A percentile compares a stretch with the other conserved stretches of the same genome.
These are phyloP conservation scores for Chrysoporthe cubensis DNA, from an alignment of 2,329 filamentous ascomycete species.

Conservation along the genomic window DNA sequence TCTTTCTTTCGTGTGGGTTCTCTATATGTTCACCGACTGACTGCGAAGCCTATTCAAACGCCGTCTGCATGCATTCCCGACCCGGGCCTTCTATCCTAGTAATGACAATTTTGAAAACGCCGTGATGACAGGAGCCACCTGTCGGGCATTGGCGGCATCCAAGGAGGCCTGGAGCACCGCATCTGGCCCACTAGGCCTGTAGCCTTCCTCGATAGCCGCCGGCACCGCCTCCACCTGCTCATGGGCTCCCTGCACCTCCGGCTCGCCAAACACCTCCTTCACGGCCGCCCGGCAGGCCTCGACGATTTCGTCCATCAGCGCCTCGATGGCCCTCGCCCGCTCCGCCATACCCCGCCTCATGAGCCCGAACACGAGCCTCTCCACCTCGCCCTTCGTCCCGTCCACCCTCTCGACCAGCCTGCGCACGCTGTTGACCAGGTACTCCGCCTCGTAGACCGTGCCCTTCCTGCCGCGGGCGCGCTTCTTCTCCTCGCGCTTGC, in stretches of 20 bases:
- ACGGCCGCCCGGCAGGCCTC: constrained; percentile 69
- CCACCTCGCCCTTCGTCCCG: constrained; percentile 70
- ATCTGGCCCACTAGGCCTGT: constrained; percentile 51
- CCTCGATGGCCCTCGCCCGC: constrained; percentile 77
- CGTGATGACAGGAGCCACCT: constrained; percentile 54
- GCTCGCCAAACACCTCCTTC: constrained; percentile 66
- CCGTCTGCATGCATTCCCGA: neutral
- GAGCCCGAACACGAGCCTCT: constrained; percentile 75
- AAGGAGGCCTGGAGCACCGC: constrained; percentile 57
- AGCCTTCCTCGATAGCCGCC: constrained; percentile 30
- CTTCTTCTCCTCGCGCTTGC: constrained; percentile 90
- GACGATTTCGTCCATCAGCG: constrained; percentile 73
- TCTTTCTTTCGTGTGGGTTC: neutral
- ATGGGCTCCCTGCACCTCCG: constrained; percentile 30
- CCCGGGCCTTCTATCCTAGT: constrained; percentile 44
- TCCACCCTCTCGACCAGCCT: constrained; percentile 84
- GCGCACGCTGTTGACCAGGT: constrained; percentile 85
- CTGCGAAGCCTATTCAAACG: neutral
- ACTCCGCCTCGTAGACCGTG: constrained; percentile 97
- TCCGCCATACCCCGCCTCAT: constrained; percentile 85
- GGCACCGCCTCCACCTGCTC: constrained; percentile 30
- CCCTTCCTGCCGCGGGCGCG: constrained; percentile 93
- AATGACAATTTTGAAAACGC: constrained; percentile 55
- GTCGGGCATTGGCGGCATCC: constrained; percentile 48
- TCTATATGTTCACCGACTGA: neutral